Conservation (phyloP, 495 filamentous ascomycete genomes). For the Daldinia caldariorum region DNA sequence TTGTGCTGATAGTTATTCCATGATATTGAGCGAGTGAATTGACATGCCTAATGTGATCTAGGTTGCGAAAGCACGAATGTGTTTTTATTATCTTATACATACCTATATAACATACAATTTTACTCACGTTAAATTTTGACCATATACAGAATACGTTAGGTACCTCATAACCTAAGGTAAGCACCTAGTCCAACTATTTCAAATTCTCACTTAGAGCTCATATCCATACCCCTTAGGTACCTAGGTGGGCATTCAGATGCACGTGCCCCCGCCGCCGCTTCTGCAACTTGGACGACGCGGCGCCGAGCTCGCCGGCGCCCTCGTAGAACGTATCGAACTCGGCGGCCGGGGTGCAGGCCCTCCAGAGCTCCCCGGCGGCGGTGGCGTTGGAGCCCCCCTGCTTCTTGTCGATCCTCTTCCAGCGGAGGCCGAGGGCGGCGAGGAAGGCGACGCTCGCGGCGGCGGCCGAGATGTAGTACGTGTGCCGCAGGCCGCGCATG, state of each 20-base stretch:
- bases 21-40: background rate
- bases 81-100: background rate
- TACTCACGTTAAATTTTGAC: background rate
- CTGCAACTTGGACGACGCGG: slow-evolving; percentile 28
- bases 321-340: slow-evolving; percentile 35
- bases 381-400: background rate
- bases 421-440: slow-evolving; percentile 51
- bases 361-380: slow-evolving; percentile 4
- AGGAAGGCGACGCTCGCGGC: slow-evolving; percentile 54
- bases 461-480: slow-evolving; percentile 57
- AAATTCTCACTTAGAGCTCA: background rate
- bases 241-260: background rate
- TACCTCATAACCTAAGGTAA: too few species aligned
- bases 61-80: background rate
- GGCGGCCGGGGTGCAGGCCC: slow-evolving; percentile 30
- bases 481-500: slow-evolving; percentile 54
- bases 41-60: background rate
- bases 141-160: background rate
- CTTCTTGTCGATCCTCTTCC: slow-evolving; percentile 59
- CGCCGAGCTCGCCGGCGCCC: slow-evolving; percentile 32
- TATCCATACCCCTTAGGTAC: background rate
- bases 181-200: background rate
- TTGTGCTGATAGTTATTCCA: background rate
- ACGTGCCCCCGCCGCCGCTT: slow-evolving; percentile 3
- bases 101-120: too few species aligned